Evolutionary conservation across 495 filamentous ascomycete species (phyloP).

Genomic region (Mytilinidion resinicola): DNA sequence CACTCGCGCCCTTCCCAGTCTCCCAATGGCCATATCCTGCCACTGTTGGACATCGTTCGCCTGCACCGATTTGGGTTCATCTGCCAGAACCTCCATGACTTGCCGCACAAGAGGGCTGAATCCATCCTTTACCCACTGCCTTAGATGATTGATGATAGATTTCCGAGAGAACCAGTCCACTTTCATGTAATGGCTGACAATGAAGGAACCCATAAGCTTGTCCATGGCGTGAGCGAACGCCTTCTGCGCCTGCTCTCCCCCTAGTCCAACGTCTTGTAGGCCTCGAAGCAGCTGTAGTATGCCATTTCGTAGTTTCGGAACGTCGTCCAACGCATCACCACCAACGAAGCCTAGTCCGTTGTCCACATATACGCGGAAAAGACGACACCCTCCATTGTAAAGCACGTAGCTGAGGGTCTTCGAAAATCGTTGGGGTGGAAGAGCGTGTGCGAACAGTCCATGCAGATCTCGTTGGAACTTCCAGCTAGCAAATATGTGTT

Average conservation of each 20-base stretch:
- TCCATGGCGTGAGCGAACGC: constrained; percentile 56
- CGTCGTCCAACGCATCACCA: constrained; percentile 4
- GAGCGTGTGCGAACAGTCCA: constrained; percentile 23
- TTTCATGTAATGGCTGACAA: constrained; percentile 30
- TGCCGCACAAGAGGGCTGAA: constrained; percentile 22
- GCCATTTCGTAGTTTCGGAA: background rate
- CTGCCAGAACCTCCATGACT: constrained; percentile 21
- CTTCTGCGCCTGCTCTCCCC: constrained; percentile 65
- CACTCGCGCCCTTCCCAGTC: constrained; percentile 72
- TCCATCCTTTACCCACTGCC: constrained; percentile 35
- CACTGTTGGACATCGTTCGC: constrained; percentile 44
- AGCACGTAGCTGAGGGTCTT: constrained; percentile 28
- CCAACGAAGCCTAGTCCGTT: constrained; percentile 1
- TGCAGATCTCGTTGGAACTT: constrained; percentile 22
- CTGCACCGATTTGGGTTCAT: constrained; percentile 7
- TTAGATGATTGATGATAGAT: constrained; percentile 57
- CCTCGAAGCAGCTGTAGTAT: constrained; percentile 25
- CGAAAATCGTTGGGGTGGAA: constrained; percentile 28
- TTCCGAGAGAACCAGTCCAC: constrained; percentile 35
- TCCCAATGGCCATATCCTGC: constrained; percentile 71
- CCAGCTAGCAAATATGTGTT: background rate
- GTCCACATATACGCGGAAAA: constrained; percentile 20
- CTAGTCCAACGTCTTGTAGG: constrained; percentile 65
- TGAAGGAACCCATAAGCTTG: constrained; percentile 27
- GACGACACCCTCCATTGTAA: constrained; percentile 22